These are phyloP conservation scores for Stagonosporopsis cucurbitacearum DNA, from an alignment of 2,329 filamentous ascomycete genomes.

Conservation along the genomic window DNA sequence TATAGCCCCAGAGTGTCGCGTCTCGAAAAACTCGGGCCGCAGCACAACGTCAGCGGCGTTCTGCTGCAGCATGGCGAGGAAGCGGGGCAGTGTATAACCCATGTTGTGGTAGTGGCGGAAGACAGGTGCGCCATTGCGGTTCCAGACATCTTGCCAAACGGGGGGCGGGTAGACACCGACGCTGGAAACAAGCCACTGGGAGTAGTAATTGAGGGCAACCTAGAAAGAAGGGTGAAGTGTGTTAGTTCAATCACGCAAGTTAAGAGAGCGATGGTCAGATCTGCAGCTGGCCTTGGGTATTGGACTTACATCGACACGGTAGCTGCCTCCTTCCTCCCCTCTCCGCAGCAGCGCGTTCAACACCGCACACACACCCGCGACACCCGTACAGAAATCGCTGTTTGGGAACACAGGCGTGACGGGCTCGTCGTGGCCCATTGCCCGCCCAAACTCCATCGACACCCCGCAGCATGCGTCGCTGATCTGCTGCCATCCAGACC, in stretches of 20 bases:
- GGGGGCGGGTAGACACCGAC: slow-evolving; percentile 45
- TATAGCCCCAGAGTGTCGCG: slow-evolving; percentile 47
- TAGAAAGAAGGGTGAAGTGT: slow-evolving; percentile 9
- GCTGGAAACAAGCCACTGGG: slow-evolving; percentile 45
- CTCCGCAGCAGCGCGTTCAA: slow-evolving; percentile 52
- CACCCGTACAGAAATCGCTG: slow-evolving; percentile 55
- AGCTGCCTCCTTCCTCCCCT: slow-evolving; percentile 50
- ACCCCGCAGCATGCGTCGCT: slow-evolving; percentile 56
- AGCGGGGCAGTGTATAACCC: slow-evolving; percentile 50
- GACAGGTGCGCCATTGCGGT: slow-evolving; percentile 53
- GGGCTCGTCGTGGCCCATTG: slow-evolving; percentile 55
- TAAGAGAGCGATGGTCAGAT: neutral
- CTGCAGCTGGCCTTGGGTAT: neutral
- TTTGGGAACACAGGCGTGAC: slow-evolving; percentile 56
- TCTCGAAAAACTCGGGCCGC: slow-evolving; percentile 58
- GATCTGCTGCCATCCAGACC: slow-evolving; percentile 63
- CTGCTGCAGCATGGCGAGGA: slow-evolving; percentile 51
- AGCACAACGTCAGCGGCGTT: slow-evolving; percentile 53
- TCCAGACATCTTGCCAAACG: slow-evolving; percentile 59
- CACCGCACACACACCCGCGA: slow-evolving; percentile 51
- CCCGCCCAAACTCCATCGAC: slow-evolving; percentile 55
- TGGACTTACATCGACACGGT: slow-evolving; percentile 50
- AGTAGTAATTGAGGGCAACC: slow-evolving; percentile 48
- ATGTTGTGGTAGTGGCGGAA: slow-evolving; percentile 62
- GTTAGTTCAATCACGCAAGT: neutral